Base-by-base conservation (phyloP, 2,329 filamentous ascomycete species). In the Pestalotiopsis sp. region DNA sequence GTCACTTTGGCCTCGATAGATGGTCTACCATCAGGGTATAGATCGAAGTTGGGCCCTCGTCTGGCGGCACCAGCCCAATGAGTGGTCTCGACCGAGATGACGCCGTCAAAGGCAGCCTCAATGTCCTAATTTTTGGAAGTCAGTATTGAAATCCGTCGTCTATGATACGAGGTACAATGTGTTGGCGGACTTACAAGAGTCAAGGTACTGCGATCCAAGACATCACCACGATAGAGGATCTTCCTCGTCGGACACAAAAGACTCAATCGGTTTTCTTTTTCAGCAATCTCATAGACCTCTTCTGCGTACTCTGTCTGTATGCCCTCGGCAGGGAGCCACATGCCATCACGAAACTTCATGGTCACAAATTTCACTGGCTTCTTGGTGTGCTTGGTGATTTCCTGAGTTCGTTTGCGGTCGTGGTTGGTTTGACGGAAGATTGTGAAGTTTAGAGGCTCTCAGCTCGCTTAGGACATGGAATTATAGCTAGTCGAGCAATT, bases 241-340 rank as follows among this genome's bases (percentile, higher is more conserved):
- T 87, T 85, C 70, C 80, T 82, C 1, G 87, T 88, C 11, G 88
- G 88, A 71, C 88, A 90, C 0, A 90, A 79, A 17, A 90, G 81
- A 27, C 82, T 85, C 62, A 90, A 68, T 6, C 84, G 84, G 70
- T 83, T 85, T 5, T 82, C 81, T 65, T 82, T 84, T 63, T 83
- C 77, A 4, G 81, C 84, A 65, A 86, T 80, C 9, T 84, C 82
- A 75, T 89, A 86, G 17, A 92, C 82, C 70, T 92, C 89, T 78
- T 92, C 90, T 41, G 90, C 90, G 73, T 91, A 91, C 75, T 91
- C 88, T 31, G 90, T 83, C 64, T 83, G 82, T 76, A 90, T 85
- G 70, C 85, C 87, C 77, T 89, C 86, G 68, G 86, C 88, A 57
- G 86, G 83, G 63, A 91, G 81, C 90, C 90, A 92, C 90, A 91